These are phyloP conservation scores for Fusarium sp. DNA, from an alignment of 2,329 filamentous ascomycete genomes.

Conservation along the genomic window DNA sequence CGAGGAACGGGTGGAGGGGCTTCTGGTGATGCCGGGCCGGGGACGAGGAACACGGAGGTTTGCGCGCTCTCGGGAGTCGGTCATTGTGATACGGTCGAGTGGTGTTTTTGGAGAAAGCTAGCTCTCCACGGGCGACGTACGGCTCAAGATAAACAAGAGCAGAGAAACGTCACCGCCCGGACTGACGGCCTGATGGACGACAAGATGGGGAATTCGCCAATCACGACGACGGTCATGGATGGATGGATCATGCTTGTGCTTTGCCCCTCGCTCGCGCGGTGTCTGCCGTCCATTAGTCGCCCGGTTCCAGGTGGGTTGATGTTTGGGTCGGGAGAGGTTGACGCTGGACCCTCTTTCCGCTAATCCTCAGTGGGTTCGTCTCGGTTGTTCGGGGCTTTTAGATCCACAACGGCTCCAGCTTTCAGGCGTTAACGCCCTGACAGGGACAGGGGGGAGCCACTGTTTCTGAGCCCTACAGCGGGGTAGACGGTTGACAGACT, in stretches of 20 bases:
- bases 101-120: constrained; percentile 14
- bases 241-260: constrained; percentile 26
- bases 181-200: constrained; percentile 15
- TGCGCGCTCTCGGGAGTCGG: constrained; percentile 38
- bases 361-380: constrained; percentile 9
- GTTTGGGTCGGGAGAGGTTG: constrained; percentile 9
- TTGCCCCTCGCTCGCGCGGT: constrained; percentile 31
- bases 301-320: constrained; percentile 29
- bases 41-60: constrained; percentile 48
- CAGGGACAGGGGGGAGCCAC: not conserved
- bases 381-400: constrained; percentile 13
- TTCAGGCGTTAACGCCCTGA: constrained; percentile 16
- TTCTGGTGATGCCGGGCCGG: constrained; percentile 35
- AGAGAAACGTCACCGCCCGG: constrained; percentile 30
- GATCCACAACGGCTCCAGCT: constrained; percentile 29
- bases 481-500: not conserved
- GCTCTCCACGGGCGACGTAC: constrained; percentile 9
- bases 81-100: constrained; percentile 38
- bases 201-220: constrained; percentile 38
- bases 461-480: not conserved
- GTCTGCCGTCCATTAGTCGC: constrained; percentile 14
- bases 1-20: constrained; percentile 44
- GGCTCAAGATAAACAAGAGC: not conserved
- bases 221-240: constrained; percentile 29
- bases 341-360: not conserved